Conservation (phyloP, 2,329 filamentous ascomycete species). For the Zarea fungicola region DNA sequence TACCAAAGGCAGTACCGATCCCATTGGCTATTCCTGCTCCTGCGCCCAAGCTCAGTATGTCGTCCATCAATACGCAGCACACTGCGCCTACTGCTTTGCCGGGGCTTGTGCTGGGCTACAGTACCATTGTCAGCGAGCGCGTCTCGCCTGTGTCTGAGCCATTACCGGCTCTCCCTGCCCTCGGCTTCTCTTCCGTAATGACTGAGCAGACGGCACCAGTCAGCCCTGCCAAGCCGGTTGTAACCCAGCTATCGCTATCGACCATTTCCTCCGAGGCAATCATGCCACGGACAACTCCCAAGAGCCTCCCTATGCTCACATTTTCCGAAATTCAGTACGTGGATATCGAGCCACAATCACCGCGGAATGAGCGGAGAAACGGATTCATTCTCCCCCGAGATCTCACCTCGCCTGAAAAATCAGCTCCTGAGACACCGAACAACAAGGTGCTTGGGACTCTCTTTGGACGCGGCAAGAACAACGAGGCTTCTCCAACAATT, state of each 20-base stretch:
- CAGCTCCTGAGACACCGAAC: conserved; percentile 34
- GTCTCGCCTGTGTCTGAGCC: conserved; percentile 25
- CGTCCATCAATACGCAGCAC: conserved; percentile 24
- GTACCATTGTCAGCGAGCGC: conserved; percentile 2
- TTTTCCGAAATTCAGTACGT: conserved; percentile 36
- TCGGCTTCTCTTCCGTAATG: conserved; percentile 27
- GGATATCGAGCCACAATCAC: conserved; percentile 41
- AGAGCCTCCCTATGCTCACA: conserved; percentile 16
- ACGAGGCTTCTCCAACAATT: conserved; percentile 43
- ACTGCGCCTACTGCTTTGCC: conserved; percentile 21
- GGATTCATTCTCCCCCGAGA: conserved; percentile 53
- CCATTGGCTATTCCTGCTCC: conserved; percentile 15
- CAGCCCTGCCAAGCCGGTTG: conserved; percentile 14
- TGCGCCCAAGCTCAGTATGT: conserved; percentile 22
- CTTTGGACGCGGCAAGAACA: conserved; percentile 40
- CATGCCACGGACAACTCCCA: neutral
- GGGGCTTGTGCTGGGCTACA: conserved; percentile 24
- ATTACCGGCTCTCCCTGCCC: conserved; percentile 18
- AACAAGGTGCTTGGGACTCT: conserved; percentile 38
- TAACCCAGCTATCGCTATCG: conserved; percentile 19
- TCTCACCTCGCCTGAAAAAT: conserved; percentile 25
- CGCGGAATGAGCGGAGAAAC: conserved; percentile 48
- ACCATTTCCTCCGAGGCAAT: conserved; percentile 14
- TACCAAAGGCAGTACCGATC: conserved; percentile 15
- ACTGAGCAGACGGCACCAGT: conserved; percentile 33